phyloP scores from a whole-genome alignment of 345 rosid species.

The Lumnitzera littorea region DNA sequence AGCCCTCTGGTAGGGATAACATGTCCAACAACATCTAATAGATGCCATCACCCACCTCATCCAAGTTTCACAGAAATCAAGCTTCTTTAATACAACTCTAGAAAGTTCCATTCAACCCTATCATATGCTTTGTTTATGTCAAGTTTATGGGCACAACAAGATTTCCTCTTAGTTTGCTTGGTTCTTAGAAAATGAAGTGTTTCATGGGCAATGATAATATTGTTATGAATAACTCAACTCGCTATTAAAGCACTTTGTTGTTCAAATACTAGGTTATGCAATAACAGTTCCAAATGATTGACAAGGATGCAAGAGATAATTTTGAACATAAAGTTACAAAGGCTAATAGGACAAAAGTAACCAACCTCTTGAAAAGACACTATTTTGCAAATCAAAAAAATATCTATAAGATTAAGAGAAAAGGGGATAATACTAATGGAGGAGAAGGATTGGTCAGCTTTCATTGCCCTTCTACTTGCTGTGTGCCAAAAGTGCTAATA shows the following conservation, averaged over 20 bases:
- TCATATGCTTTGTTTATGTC: neutral
- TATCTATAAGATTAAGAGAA: too few relatives aligned
- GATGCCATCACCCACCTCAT: neutral
- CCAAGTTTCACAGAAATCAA: neutral
- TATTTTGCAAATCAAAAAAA: too few relatives aligned
- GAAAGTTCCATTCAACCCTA: neutral
- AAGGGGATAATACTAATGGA: too few relatives aligned
- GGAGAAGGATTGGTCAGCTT: too few relatives aligned
- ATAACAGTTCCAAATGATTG: neutral
- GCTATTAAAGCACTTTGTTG: neutral
- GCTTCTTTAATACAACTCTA: neutral
- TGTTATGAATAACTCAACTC: neutral
- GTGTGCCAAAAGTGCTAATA: too few relatives aligned
- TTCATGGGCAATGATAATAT: neutral
- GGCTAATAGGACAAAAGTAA: neutral
- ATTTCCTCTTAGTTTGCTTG: neutral
- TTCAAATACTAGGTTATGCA: neutral
- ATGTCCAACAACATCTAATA: neutral
- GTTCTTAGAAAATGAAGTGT: neutral
- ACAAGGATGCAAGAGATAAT: neutral
- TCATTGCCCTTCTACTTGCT: too few relatives aligned
- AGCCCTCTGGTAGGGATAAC: neutral
- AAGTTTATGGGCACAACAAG: neutral
- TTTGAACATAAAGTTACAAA: neutral
- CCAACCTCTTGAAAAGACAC: neutral